Conservation (phyloP, 371 early-diverging fungal genomes). For the Neoconidiobolus thromboides region DNA sequence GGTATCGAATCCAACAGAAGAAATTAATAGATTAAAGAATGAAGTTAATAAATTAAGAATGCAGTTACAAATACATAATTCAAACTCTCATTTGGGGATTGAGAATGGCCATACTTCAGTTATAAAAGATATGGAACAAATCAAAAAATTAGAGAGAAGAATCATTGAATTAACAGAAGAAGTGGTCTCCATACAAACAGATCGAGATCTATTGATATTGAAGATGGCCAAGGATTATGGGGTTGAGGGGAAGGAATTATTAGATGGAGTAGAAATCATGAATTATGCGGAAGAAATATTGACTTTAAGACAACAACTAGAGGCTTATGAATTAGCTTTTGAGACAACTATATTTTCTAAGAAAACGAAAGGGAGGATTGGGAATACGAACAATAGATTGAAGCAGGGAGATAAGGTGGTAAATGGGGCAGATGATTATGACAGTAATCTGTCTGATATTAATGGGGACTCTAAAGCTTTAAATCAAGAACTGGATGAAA, state of each 20-base stretch:
- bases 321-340: not conserved
- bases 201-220: constrained; percentile 1
- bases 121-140: not conserved
- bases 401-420: too few relatives aligned
- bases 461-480: too few relatives aligned
- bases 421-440: too few relatives aligned
- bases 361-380: not conserved
- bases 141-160: not conserved
- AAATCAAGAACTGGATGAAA: too few relatives aligned
- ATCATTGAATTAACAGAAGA: constrained; percentile 4
- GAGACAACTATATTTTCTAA: not conserved
- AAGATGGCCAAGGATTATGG: not conserved
- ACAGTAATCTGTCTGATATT: too few relatives aligned
- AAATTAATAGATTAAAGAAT: constrained; percentile 24
- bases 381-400: too few relatives aligned
- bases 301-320: not conserved
- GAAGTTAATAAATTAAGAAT: constrained; percentile 3
- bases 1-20: constrained; percentile 27
- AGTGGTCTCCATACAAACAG: not conserved
- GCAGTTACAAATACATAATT: not conserved
- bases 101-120: not conserved
- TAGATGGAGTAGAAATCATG: not conserved
- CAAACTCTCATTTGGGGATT: not conserved
- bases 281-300: not conserved
- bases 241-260: not conserved